Conservation (phyloP, 495 filamentous ascomycete genomes). For the Neurospora sp. region DNA sequence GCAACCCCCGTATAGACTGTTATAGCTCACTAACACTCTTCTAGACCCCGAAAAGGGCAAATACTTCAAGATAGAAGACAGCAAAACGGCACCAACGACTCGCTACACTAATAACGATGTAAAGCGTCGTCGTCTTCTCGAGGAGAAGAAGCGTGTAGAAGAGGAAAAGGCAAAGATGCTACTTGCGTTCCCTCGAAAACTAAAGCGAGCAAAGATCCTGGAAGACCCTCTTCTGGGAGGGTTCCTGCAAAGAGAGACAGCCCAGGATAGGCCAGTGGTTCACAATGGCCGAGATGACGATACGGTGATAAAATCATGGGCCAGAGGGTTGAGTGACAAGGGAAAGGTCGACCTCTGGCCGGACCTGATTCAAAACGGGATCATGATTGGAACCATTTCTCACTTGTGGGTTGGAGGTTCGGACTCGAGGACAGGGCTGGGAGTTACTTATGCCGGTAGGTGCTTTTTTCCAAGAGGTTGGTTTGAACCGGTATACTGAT, state of each 20-base stretch:
- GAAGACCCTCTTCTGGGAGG: conserved; percentile 5
- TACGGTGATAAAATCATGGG: conserved; percentile 7
- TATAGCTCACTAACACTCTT: background rate
- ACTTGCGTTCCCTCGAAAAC: background rate
- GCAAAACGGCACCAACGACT: conserved; percentile 25
- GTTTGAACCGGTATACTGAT: background rate
- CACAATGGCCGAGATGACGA: background rate
- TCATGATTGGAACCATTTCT: background rate
- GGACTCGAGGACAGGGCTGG: conserved; percentile 14
- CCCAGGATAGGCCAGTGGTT: background rate
- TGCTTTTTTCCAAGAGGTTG: background rate
- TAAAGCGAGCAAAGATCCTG: background rate
- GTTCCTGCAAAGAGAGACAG: conserved; percentile 8
- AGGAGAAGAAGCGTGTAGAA: conserved; percentile 4
- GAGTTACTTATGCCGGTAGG: conserved; percentile 22
- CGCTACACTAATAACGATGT: conserved; percentile 27
- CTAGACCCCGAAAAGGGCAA: conserved; percentile 33
- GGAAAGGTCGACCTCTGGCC: conserved; percentile 6
- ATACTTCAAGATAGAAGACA: conserved; percentile 39
- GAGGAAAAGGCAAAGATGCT: conserved; percentile 14
- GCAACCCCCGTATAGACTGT: background rate
- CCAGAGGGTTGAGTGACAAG: conserved; percentile 10
- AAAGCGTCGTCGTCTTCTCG: conserved; percentile 26
- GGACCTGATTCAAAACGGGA: background rate
- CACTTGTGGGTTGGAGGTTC: conserved; percentile 18